Conservation (phyloP, 371 early-diverging fungal genomes). For the Mycotypha africana region DNA sequence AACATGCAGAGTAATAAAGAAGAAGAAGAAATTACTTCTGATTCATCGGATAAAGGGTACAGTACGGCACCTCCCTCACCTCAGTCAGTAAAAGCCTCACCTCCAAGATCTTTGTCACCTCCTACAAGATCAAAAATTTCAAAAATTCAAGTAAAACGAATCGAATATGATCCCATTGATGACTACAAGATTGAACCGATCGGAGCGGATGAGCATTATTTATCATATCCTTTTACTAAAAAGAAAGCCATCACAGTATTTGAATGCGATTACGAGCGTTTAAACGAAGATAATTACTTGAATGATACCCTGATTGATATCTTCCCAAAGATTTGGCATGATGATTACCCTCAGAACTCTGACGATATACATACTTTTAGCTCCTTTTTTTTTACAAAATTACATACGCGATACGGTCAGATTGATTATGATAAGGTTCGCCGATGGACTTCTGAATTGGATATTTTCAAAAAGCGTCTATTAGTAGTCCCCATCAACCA, state of each 20-base stretch:
- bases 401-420: too few species aligned
- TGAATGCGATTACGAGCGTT: conserved; percentile 3
- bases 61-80: too few species aligned
- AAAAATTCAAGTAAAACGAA: too few species aligned
- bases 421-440: conserved; percentile 3
- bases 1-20: too few species aligned
- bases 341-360: conserved; percentile 3
- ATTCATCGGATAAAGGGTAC: too few species aligned
- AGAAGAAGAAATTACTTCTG: too few species aligned
- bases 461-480: conserved; percentile 14
- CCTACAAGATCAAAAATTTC: too few species aligned
- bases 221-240: conserved; percentile 10
- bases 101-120: too few species aligned
- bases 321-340: conserved; percentile 15
- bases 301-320: conserved; percentile 17
- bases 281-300: conserved; percentile 8
- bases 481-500: conserved; percentile 15
- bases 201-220: conserved; percentile 6
- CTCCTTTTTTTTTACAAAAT: conserved; percentile 14
- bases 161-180: conserved; percentile 27
- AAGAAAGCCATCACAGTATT: conserved; percentile 5
- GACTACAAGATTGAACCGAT: not conserved
- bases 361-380: conserved; percentile 9
- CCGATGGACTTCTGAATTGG: conserved; percentile 9
- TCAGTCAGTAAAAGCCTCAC: too few species aligned